These are phyloP conservation scores for Moniliophthora roreri DNA, from an alignment of 1,284 basidiomycete species.

Conservation along the genomic window DNA sequence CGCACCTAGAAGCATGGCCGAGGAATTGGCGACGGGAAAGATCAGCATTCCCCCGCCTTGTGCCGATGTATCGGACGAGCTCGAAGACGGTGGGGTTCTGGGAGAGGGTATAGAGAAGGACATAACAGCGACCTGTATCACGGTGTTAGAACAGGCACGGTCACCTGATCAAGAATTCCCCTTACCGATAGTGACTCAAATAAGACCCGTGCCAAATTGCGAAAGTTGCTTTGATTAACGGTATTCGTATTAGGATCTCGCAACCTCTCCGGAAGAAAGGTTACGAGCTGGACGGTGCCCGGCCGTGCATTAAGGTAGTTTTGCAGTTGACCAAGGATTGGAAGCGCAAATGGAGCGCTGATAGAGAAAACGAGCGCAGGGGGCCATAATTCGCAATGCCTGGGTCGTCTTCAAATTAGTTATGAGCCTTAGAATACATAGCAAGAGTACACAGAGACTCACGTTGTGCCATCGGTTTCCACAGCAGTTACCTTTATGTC, in stretches of 20 bases:
- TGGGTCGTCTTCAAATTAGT: constrained; percentile 15
- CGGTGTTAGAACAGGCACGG: constrained; percentile 5
- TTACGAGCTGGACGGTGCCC: constrained; percentile 48
- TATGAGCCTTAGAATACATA: not conserved
- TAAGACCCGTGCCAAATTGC: constrained; percentile 49
- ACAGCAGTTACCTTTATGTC: constrained; percentile 59
- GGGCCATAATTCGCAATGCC: constrained; percentile 31
- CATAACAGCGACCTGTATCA: constrained; percentile 52
- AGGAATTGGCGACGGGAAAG: constrained; percentile 55
- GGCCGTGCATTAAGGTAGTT: constrained; percentile 17
- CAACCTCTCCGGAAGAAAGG: constrained; percentile 61
- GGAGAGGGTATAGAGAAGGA: constrained; percentile 26
- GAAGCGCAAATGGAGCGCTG: constrained; percentile 15
- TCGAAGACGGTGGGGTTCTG: constrained; percentile 3
- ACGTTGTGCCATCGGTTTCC: constrained; percentile 69
- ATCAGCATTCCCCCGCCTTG: constrained; percentile 53
- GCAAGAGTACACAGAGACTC: constrained; percentile 26
- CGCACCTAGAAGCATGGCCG: constrained; percentile 56
- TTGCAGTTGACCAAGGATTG: constrained; percentile 13
- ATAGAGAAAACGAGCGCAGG: constrained; percentile 18
- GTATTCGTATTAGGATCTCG: constrained; percentile 45
- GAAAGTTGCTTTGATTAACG: constrained; percentile 53
- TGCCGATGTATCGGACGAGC: constrained; percentile 3
- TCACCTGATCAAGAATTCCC: not conserved
- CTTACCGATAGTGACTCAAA: constrained; percentile 53